These are phyloP conservation scores for Afroboletus lepidellus DNA, from an alignment of 1,284 basidiomycete genomes.

Conservation along the genomic window DNA sequence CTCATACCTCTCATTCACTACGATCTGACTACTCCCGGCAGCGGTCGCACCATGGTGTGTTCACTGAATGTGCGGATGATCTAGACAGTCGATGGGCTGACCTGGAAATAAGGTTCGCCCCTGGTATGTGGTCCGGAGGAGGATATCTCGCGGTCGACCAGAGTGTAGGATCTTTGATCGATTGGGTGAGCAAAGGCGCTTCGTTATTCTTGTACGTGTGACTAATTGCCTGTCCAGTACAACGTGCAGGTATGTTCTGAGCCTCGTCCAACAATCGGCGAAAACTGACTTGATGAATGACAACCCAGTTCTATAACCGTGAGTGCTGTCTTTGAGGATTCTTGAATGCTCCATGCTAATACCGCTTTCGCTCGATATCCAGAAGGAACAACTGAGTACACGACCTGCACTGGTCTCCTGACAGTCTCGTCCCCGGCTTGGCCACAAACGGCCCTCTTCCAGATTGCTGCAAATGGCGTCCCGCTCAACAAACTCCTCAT, in stretches of 20 bases:
- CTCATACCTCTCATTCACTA: not conserved
- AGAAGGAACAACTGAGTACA: conserved; percentile 49
- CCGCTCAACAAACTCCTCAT: conserved; percentile 54
- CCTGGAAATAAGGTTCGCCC: conserved; percentile 18
- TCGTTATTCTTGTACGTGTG: not conserved
- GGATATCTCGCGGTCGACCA: conserved; percentile 58
- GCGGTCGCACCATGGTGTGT: conserved; percentile 32
- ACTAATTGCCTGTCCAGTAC: conserved; percentile 31
- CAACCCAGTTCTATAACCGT: conserved; percentile 61
- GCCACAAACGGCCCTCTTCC: no score
- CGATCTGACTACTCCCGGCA: conserved; percentile 6
- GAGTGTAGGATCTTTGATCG: conserved; percentile 55
- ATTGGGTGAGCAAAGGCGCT: conserved; percentile 39
- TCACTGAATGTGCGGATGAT: no score
- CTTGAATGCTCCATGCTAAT: not conserved
- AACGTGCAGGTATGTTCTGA: conserved; percentile 41
- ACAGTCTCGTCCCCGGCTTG: conserved; percentile 37
- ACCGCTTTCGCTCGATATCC: not conserved
- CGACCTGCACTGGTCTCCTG: conserved; percentile 44
- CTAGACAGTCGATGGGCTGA: not conserved
- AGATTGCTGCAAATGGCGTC: conserved; percentile 20
- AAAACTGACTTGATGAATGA: not conserved
- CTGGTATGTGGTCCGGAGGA: conserved; percentile 34
- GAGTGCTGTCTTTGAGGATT: conserved; percentile 13
- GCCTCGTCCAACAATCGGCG: not conserved